Base-by-base conservation (phyloP, 2,329 filamentous ascomycete species). In the Talaromyces atroroseus region DNA sequence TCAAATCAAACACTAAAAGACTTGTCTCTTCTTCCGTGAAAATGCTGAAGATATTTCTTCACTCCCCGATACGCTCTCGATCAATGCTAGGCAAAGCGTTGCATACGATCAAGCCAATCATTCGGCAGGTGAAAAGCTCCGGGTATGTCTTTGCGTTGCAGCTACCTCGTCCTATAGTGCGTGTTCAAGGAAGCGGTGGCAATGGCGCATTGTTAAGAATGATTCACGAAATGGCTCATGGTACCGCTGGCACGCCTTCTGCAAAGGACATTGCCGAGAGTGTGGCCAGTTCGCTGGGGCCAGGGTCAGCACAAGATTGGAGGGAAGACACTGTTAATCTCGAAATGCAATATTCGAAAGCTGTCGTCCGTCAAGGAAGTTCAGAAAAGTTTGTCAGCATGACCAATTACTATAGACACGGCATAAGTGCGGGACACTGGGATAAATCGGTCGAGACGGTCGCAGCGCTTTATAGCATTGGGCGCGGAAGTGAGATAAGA, bases 101-200 rank as follows among this genome's bases (percentile, higher is more conserved):
- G 12, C 64, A 64, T 10, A 74, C 74, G 0, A 56, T 81, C n/a
- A 65, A 63, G 16, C 80, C 81, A 1, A 65, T 84, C 1, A 34
- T 76, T n/a, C 66, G 66, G 20, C 82, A 84, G 60, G 58, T 79
- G 21, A 52, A 65, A 8, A 70, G 75, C 53, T 82, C 80, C 2
- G 77, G 78, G 57, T 84, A 84, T 61, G 74, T 83, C 50, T 82
- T 82, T 60, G 73, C 73, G 14, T 78, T 84, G 67, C 74, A 78
- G 44, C 68, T 83, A 2, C 81, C 80, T 2, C 65, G 67, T 34
- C 67, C 71, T 3, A 62, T 81, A 14, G 73, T 78, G 49, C 69
- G 64, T 48, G 74, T 71, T 61, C 66, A 77, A 50, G 75, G 74
- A n/a, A 71, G 65, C 0, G 74, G 79, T n/a, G 77, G 80, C 7